Evolutionary conservation across 1,284 basidiomycete genomes (phyloP).

Genomic region (Paramarasmius palmivorus): DNA sequence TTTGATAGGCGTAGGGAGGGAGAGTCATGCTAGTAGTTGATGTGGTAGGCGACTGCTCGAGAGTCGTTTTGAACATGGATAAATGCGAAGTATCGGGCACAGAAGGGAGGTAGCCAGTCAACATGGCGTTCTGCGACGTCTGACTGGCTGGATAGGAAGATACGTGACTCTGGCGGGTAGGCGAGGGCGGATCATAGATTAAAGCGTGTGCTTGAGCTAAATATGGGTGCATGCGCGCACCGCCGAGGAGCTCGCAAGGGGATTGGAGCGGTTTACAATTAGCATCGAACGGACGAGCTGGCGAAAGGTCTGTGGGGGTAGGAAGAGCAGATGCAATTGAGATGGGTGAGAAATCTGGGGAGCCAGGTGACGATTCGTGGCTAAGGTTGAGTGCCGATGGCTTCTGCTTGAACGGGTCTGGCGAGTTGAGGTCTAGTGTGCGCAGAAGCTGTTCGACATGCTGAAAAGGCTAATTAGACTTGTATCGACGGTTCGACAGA

Average conservation of each 20-base stretch:
- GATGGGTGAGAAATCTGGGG: conserved; percentile 35
- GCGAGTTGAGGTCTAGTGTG: conserved; percentile 73
- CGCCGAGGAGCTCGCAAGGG: conserved; percentile 14
- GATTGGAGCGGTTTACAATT: conserved; percentile 16
- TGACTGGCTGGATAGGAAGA: neutral
- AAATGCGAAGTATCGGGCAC: neutral
- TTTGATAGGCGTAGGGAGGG: neutral
- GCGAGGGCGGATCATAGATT: conserved; percentile 3
- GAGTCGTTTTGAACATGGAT: neutral
- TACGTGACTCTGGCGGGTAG: neutral
- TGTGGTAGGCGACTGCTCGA: neutral
- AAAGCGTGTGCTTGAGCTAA: conserved; percentile 3
- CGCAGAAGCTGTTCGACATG: conserved; percentile 77
- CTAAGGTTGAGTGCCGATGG: conserved; percentile 42
- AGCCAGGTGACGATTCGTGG: conserved; percentile 43
- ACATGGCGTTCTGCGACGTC: neutral
- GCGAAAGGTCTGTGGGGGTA: conserved; percentile 26
- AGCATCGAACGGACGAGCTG: conserved; percentile 13
- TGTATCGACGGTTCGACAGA: conserved; percentile 22
- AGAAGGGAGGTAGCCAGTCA: neutral
- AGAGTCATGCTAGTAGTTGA: neutral
- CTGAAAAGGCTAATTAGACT: conserved; percentile 35
- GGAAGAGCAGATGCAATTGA: conserved; percentile 25
- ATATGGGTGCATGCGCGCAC: conserved; percentile 6
- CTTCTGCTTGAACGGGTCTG: conserved; percentile 49